These are phyloP conservation scores for Saprolegnia parasitica DNA, from an alignment of 352 stramenopile genomes.

Conservation along the genomic window DNA sequence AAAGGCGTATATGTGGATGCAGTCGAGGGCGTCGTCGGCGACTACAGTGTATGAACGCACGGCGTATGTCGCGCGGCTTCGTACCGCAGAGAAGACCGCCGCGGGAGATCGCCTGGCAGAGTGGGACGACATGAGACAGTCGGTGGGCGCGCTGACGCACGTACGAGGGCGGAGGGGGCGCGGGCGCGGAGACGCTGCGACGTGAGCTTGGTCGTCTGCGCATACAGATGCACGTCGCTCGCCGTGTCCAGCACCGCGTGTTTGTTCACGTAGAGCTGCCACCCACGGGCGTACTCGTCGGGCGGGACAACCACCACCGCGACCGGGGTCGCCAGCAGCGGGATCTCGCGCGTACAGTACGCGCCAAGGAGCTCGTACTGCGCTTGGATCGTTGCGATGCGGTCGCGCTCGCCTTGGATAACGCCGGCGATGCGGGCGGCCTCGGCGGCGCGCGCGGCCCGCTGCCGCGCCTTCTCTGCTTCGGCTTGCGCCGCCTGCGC, in stretches of 20 bases:
- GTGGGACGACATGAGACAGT: background rate
- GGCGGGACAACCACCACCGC: constrained; percentile 29
- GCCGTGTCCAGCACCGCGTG: constrained; percentile 9
- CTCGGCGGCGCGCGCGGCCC: constrained; percentile 40
- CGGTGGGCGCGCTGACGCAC: background rate
- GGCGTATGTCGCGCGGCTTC: background rate
- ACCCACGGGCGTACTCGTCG: constrained; percentile 6
- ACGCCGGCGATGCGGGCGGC: constrained; percentile 41
- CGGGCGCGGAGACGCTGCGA: background rate
- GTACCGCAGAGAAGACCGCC: constrained; percentile 30
- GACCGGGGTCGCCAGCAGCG: constrained; percentile 31
- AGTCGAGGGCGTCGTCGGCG: background rate
- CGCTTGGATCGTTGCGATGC: constrained; percentile 41
- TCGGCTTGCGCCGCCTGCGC: constrained; percentile 38
- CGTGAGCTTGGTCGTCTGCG: background rate
- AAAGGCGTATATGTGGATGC: constrained; percentile 10
- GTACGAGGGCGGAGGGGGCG: background rate
- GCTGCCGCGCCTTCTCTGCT: constrained; percentile 36
- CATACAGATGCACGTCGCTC: background rate
- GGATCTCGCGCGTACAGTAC: constrained; percentile 44
- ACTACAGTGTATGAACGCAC: constrained; percentile 16
- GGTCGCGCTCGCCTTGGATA: constrained; percentile 37
- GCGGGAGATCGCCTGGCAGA: constrained; percentile 30
- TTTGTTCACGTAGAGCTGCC: constrained; percentile 15
- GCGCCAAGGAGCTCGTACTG: constrained; percentile 45